Evolutionary conservation across 495 filamentous ascomycete genomes (phyloP), one percentile per base, ranked within the genome.

Genomic region (Penicillium lagena): DNA sequence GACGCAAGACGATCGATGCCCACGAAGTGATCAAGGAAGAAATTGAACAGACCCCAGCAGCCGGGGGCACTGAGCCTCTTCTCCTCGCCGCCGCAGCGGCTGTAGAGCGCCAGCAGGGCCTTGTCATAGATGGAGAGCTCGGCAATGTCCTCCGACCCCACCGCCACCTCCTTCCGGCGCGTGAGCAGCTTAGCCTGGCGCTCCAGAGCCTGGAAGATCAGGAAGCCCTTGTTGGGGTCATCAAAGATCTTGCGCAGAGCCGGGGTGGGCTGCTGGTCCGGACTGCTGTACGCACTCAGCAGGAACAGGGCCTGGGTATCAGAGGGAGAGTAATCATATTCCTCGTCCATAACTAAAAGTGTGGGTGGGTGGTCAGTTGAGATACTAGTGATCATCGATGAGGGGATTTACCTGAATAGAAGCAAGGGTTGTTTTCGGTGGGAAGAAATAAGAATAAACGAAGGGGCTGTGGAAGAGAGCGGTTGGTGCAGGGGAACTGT

Each of bases 11-110:
- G 14, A 28, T 43, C 45, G n/a, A 67, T 51, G 29, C 66, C 66
- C 4, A 74, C 43, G 37, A 59, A 68, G 48, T 75, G 63, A 28
- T 62, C 52, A 12, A 71, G 27, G 41, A 64, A 76, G 15, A 75
- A 43, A 37, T 68, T 62, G 7, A 72, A 42, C 3, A 61, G 66
- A 5, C 61, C 62, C 8, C 47, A 29, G 29, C 22, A 22, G 22
- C 22, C 22, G 6, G 22, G 22, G 22, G 4, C 22, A 22, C 2
- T 22, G 22, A 22, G 22, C 22, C 6, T 22, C 22, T 61, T 49
- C 4, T 43, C 27, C n/a, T 51, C 40, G n/a, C 56, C 38, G 10
- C 58, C 42, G 29, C 58, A 62, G 27, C 65, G 47, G 2, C 56
- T 39, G 30, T 55, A 64, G 7, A 74, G 59, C 9, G 45, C 43